Conservation (phyloP, 1,284 basidiomycete genomes). For the Anthracocystis panici-leucophaei region DNA sequence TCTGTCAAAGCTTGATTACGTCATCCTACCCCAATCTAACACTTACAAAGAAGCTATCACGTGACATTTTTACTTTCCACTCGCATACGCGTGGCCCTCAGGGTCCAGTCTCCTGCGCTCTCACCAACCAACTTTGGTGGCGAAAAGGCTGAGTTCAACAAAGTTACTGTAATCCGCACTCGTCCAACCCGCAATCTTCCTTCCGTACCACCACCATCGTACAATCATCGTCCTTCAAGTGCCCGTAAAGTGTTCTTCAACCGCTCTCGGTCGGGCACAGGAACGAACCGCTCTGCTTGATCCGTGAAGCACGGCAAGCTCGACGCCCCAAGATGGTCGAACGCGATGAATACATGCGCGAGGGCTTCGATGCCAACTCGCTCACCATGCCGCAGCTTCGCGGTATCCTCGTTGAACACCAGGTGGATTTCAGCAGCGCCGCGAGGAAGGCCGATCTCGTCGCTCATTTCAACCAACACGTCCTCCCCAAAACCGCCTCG, state of each 20-base stretch:
- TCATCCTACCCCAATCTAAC: constrained; percentile 9
- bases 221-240: not conserved
- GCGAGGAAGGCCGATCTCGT: constrained; percentile 89
- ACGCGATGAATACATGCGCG: constrained; percentile 77
- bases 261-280: not conserved
- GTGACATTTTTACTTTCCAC: constrained; percentile 1
- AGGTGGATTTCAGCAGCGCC: constrained; percentile 80
- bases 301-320: not conserved
- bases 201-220: constrained; percentile 13
- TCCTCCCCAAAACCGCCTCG: constrained; percentile 42
- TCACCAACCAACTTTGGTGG: constrained; percentile 12
- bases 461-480: constrained; percentile 78
- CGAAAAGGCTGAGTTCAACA: constrained; percentile 14
- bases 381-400: constrained; percentile 85
- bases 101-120: constrained; percentile 10
- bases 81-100: constrained; percentile 19
- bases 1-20: constrained; percentile 21
- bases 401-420: constrained; percentile 84
- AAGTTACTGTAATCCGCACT: not conserved
- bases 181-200: not conserved
- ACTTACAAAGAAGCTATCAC: constrained; percentile 10
- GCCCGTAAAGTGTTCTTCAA: not conserved
- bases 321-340: constrained; percentile 36
- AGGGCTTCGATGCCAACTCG: constrained; percentile 82
- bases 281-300: not conserved